Evolutionary conservation across 2,329 filamentous ascomycete genomes (phyloP), one percentile per base, ranked within the genome.

Genomic region (Dactylellina sp.): DNA sequence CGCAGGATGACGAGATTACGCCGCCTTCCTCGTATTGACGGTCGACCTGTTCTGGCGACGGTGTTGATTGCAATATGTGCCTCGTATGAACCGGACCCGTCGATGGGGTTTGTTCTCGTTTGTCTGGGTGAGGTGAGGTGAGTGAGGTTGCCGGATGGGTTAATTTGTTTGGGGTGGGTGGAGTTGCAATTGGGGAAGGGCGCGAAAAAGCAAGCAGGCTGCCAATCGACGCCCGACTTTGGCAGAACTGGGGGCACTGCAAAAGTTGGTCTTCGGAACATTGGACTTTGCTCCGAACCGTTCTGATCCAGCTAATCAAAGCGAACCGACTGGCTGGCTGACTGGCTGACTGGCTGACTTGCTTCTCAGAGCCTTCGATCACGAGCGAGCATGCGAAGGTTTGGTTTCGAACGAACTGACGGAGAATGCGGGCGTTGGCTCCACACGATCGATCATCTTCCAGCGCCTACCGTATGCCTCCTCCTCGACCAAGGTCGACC

Each of bases 81-180:
- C 63, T 68, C 63, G 63, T 59, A 59, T 57, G 53, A 28, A 66
- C 28, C 28, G 24, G 53, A 68, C 53, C 25, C 59, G 64, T 70
- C 64, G 64, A 70, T 62, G 66, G 37, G 24, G 35, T 14, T 22
- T 49, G 55, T n/a, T n/a, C n/a, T n/a, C n/a, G n/a, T n/a, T n/a
- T n/a, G n/a, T n/a, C n/a, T n/a, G 42, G 52, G 50, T 52, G 39
- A 71, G 50, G 63, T 68, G 53, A 60, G 53, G 63, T 68, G 28
- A 32, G 28, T 32, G 28, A 32, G 28, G 28, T 32, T 9, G 28
- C 28, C 28, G 28, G 28, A 32, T 60, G 53, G 60, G 62, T 66
- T 66, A 68, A 60, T 68, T 66, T 60, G 63, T 60, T 68, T 68
- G 57, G 66, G 57, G 66, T 63, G 66, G 39, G 66, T 71, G 66